Percentiles rank a stretch among this genome's conserved stretches.
Conservation (phyloP, 805 yeast species). For the Candida endomychidarum region DNA sequence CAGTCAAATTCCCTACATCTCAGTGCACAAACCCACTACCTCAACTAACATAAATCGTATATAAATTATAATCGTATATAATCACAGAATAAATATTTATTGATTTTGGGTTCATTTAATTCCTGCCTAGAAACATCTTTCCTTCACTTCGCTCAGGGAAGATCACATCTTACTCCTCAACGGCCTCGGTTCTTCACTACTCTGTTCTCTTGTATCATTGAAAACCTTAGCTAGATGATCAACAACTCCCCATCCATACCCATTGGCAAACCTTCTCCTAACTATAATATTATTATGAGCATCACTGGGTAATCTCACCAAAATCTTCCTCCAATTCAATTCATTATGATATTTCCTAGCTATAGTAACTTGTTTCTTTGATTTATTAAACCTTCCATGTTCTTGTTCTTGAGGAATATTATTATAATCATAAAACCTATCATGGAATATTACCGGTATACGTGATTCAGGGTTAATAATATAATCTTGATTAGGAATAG, state of each 20-base stretch:
- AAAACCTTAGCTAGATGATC: slow-evolving; percentile 35
- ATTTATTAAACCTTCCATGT: slow-evolving; percentile 22
- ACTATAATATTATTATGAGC: slow-evolving; percentile 48
- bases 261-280: slow-evolving; percentile 43
- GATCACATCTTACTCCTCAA: slow-evolving; percentile 15
- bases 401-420: slow-evolving; percentile 23
- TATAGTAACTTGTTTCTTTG: slow-evolving; percentile 39
- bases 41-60: neutral
- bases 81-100: too few species aligned
- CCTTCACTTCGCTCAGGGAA: too few species aligned
- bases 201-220: slow-evolving; percentile 11
- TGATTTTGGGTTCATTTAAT: too few species aligned
- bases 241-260: slow-evolving; percentile 48
- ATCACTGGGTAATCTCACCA: slow-evolving; percentile 45
- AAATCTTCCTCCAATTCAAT: slow-evolving; percentile 44
- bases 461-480: slow-evolving; percentile 35
- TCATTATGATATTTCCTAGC: slow-evolving; percentile 42
- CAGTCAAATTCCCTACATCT: too few species aligned
- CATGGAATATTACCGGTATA: slow-evolving; percentile 42
- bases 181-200: neutral
- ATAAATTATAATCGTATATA: too few species aligned
- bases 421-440: slow-evolving; percentile 36
- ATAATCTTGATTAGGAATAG: slow-evolving; percentile 35
- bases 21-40: too few species aligned
- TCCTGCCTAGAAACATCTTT: too few species aligned